Base-by-base conservation (phyloP, 768 basidiomycete genomes). In the Trametes gibbosa region DNA sequence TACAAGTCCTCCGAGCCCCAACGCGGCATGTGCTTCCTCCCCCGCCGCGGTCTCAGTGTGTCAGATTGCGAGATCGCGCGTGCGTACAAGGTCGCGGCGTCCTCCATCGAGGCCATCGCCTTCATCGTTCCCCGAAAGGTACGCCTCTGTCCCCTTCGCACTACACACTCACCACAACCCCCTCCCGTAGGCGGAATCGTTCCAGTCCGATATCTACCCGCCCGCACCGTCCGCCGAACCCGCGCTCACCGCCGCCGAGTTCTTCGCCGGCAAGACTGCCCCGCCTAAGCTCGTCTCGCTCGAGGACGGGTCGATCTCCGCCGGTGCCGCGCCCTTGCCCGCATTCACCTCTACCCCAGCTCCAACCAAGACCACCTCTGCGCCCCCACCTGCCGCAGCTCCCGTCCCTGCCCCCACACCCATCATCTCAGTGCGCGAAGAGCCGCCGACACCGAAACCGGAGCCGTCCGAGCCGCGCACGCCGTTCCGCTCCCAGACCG, bases 131-230 rank as follows among this genome's bases (percentile, higher is more conserved):
- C 96, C 14, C 84, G 96, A 62, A 96, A 89, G 75, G 93, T 90
- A 63, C 52, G 81, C 70, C 19, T 2, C 29, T 10, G 5, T 32
- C 29, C 29, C 21, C 7, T 13, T 10, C 25, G 29, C 27, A 3
- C n/a, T 45, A 10, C 27, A 35, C 29, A n/a, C 55, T 50, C n/a
- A 62, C 37, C 47, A 41, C 34, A 41, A 27, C 24, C 39, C 27
- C 21, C 17, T 19, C 25, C 5, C 37, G 7, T 70, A 94, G 91
- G 83, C 95, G 37, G 95, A 98, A 58, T 85, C 87, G 5, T 98
- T 98, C 91, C 96, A 98, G 73, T 87, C 93, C 14, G 96, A 98
- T 73, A 96, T 98, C 72, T 98, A 85, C 80, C 96, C 97, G 5
- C 91, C 92, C 9, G 96, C 94, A 0, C 86, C 86, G 0, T 92